Conservation (phyloP, 164 flowering plant species). For the Paratinospora sagittata region DNA sequence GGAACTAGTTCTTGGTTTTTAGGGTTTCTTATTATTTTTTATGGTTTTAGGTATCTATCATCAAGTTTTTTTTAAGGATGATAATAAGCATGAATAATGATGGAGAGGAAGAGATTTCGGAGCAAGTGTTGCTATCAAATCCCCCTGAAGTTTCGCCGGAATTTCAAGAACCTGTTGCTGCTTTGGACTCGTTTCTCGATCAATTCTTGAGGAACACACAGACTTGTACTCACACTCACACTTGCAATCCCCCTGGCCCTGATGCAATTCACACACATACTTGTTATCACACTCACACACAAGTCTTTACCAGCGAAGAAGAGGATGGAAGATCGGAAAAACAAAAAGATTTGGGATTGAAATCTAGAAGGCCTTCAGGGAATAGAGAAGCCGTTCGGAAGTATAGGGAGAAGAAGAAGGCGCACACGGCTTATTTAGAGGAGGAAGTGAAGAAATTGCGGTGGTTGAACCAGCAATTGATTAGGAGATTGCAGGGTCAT, state of each 20-base stretch:
- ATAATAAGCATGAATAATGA: constrained; percentile 29
- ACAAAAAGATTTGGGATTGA: constrained; percentile 11
- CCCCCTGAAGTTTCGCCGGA: constrained; percentile 2
- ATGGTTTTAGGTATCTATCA: background rate
- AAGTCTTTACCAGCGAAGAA: constrained; percentile 31
- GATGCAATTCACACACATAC: constrained; percentile 58
- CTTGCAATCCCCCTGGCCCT: constrained; percentile 74
- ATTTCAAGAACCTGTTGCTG: constrained; percentile 11
- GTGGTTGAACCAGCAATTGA: constrained; percentile 46
- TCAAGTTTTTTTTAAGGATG: constrained; percentile 2
- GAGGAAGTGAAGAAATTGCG: constrained; percentile 55
- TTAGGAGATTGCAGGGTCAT: constrained; percentile 47
- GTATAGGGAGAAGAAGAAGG: constrained; percentile 81
- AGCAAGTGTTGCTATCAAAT: constrained; percentile 17
- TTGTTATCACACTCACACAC: constrained; percentile 62
- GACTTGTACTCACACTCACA: constrained; percentile 57
- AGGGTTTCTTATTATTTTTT: background rate
- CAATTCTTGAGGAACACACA: constrained; percentile 35
- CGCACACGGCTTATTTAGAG: constrained; percentile 54
- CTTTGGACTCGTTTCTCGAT: constrained; percentile 25
- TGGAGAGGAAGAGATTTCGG: constrained; percentile 30
- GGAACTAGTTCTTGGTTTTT: background rate
- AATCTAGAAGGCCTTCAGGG: constrained; percentile 36
- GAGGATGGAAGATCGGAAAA: constrained; percentile 20
- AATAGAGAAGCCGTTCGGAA: constrained; percentile 72